Base-by-base conservation (phyloP, 768 basidiomycete species). In the Crepidotus variabilis region DNA sequence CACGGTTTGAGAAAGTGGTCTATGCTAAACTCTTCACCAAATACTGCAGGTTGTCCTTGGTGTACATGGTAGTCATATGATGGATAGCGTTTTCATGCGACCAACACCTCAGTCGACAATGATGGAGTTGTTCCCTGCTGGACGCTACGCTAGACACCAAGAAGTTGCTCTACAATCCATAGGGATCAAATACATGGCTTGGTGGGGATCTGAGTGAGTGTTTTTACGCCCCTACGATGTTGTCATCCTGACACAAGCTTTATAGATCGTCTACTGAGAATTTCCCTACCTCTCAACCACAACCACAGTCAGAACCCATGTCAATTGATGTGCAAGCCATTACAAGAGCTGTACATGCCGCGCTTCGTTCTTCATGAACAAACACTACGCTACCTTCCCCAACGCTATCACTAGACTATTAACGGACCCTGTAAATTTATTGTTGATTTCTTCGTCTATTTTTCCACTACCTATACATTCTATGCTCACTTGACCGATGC, bases 121-220 rank as follows among this genome's bases (percentile, higher is more conserved):
- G 34, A 82, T 92, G 73, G 92, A 94, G 70, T 77, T 93, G 63
- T 92, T 89, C 71, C 87, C 84, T 18, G 72, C 78, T 2, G 80
- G 79, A n/a, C 78, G 78, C 18, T 92, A 88, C 68, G 75, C 78
- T 22, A 80, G 78, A 49, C 87, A 90, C 61, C 78, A 80, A 56
- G 82, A 86, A 63, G 70, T 83, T 50, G 78, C 86, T 18, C 75
- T 75, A n/a, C 71, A 71, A 24, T 77, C 81, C 7, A 63, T 86
- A 21, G 79, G 81, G 9, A 72, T 86, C 54, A 69, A 72, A 9
- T 88, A 89, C 62, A 65, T 83, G 48, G 86, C 82, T 7, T 86
- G 84, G 85, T 77, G 77, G 70, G 72, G 75, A 18, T 66, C 66
- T 52, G 61, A 66, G 77, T 77, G 61, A 45, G 70, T 62, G 57